Base-by-base conservation (phyloP, 1,284 basidiomycete species). In the Boletellus sp. region DNA sequence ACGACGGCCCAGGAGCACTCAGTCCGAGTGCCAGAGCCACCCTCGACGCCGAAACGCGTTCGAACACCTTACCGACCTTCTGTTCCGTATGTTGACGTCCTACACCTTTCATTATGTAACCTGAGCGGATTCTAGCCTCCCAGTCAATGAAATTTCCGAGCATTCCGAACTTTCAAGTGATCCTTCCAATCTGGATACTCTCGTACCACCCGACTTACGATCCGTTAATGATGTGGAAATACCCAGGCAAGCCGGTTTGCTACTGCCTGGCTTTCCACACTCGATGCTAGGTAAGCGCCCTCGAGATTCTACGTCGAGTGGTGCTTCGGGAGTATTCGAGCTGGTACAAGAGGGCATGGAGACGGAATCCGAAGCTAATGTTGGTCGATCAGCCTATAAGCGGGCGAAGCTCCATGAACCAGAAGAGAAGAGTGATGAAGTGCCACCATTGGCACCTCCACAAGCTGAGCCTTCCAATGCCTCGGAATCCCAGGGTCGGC, bases 261-360 rank as follows among this genome's bases (percentile, higher is more conserved):
- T 68, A 45, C 69, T 72, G 49, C 75, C 77, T 36, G 75, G 71
- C 8, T 63, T 73, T 48, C 67, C 75, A 7, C 69, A 74, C 35
- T 74, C 67, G 24, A 69, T 74, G 24, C 70, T 84, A 21, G 85
- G 86, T 12, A 89, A 88, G 64, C 79, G 82, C 30, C 76, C 71
- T 47, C 75, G 85, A 53, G 80, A 81, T 54, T 71, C 78, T 2
- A 65, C 71, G 15, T 67, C 71, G 16, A 77, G 74, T 58, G 66
- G 70, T 49, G 60, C 72, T 32, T 68, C 73, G 6, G 76, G 72
- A 40, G 61, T 73, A 10, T 63, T 72, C 11, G 80, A 80, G 50
- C 66, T 68, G 33, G 71, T 65, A 16, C 62, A 72, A 52, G 73
- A 74, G 47, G 72, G 64, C 16, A 58, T 62, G 22, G 73, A 75